These are phyloP conservation scores for Tulasnella sp. DNA, from an alignment of 768 basidiomycete genomes.

Conservation along the genomic window DNA sequence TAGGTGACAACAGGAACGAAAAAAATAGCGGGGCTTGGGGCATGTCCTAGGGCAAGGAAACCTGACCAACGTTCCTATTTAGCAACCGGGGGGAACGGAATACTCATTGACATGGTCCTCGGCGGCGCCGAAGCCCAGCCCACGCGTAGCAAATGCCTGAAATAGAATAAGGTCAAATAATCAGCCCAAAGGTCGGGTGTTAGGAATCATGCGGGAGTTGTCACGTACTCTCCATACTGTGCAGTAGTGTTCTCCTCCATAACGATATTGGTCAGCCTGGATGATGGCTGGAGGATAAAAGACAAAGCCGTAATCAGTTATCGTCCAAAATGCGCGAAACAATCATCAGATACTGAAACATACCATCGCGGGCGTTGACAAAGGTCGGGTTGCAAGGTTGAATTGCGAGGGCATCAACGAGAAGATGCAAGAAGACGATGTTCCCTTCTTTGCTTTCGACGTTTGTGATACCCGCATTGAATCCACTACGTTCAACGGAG, in stretches of 20 bases:
- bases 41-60: too few relatives aligned
- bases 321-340: not conserved
- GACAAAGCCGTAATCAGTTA: not conserved
- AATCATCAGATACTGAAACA: constrained; percentile 32
- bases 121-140: constrained; percentile 45
- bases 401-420: constrained; percentile 49
- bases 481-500: not conserved
- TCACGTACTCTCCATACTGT: constrained; percentile 37
- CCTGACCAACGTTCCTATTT: too few relatives aligned
- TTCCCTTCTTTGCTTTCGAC: constrained; percentile 41
- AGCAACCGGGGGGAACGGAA: constrained; percentile 35
- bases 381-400: constrained; percentile 49
- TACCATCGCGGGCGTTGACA: constrained; percentile 45
- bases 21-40: too few relatives aligned
- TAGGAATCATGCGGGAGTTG: not conserved
- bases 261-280: constrained; percentile 50
- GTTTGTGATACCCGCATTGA: not conserved
- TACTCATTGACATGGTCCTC: constrained; percentile 35
- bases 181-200: not conserved
- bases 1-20: too few relatives aligned
- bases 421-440: constrained; percentile 49
- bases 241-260: constrained; percentile 45
- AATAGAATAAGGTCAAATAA: not conserved
- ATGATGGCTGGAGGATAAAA: constrained; percentile 31
- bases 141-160: constrained; percentile 46